Percentiles rank a stretch among this genome's conserved stretches.
These are phyloP conservation scores for Didymella exigua DNA, from an alignment of 2,329 filamentous ascomycete species.

Conservation along the genomic window DNA sequence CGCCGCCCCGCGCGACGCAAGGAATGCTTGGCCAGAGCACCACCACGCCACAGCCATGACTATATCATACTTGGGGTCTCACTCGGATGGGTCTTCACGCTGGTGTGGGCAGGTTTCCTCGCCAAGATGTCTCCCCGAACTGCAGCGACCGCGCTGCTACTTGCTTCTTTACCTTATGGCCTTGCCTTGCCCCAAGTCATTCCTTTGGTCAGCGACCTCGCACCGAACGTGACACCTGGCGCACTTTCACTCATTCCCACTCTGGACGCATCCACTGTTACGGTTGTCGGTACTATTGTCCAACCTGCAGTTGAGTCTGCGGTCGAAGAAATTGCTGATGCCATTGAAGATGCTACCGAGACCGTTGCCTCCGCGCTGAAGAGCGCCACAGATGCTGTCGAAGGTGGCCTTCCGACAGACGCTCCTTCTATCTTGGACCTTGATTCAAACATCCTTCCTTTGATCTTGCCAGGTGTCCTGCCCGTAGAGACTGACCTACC, in stretches of 20 bases:
- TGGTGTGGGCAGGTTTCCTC: conserved; percentile 21
- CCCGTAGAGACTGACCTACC: conserved; percentile 9
- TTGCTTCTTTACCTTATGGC: conserved; percentile 23
- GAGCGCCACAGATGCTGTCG: not conserved
- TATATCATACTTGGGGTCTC: conserved; percentile 19
- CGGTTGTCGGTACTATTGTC: conserved; percentile 10
- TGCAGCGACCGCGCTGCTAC: conserved; percentile 22
- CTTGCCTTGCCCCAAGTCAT: conserved; percentile 17
- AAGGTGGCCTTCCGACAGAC: not conserved
- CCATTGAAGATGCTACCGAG: not conserved
- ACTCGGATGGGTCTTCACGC: conserved; percentile 10
- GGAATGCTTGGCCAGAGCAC: conserved; percentile 21
- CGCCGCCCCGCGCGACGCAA: conserved; percentile 16
- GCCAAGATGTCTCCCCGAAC: conserved; percentile 23
- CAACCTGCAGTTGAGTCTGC: not conserved
- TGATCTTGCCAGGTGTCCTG: conserved; percentile 3
- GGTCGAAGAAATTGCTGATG: conserved; percentile 1
- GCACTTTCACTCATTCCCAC: conserved; percentile 7
- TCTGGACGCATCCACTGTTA: not conserved
- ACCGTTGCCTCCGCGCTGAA: not conserved
- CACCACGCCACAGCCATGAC: conserved; percentile 7
- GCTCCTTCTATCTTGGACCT: not conserved
- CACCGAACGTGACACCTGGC: conserved; percentile 3
- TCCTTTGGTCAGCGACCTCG: not conserved
- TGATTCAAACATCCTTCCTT: conserved; percentile 1